Conservation (phyloP, 2,329 filamentous ascomycete genomes). For the Arthrinium puccinioides region DNA sequence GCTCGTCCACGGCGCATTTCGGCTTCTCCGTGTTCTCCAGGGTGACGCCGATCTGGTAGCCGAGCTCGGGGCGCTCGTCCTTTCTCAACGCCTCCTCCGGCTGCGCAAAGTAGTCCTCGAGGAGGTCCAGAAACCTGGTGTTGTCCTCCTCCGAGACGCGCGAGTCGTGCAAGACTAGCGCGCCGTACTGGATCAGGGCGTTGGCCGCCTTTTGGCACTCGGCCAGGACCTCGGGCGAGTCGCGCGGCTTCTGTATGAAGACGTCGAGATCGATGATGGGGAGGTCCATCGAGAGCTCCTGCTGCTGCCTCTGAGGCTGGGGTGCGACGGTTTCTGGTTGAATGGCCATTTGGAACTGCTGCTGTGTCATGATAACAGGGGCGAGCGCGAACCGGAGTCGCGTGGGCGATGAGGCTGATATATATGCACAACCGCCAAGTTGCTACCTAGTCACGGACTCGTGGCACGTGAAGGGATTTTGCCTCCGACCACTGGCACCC, state of each 20-base stretch:
- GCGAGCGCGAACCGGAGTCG: not conserved
- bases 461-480: no score
- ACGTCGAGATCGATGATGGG: conserved; percentile 53
- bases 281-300: conserved; percentile 40
- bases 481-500: no score
- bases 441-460: not conserved
- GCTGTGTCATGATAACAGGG: not conserved
- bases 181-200: conserved; percentile 53
- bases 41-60: conserved; percentile 55
- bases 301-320: not conserved
- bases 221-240: conserved; percentile 35
- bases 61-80: conserved; percentile 50
- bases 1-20: conserved; percentile 55
- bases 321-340: not conserved
- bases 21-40: conserved; percentile 58
- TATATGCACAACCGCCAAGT: not conserved
- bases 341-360: no score
- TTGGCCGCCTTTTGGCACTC: conserved; percentile 48
- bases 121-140: conserved; percentile 48
- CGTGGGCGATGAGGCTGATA: not conserved
- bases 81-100: conserved; percentile 34
- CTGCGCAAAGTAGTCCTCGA: conserved; percentile 60
- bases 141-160: conserved; percentile 50
- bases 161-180: conserved; percentile 52
- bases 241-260: conserved; percentile 37